Base-by-base conservation (phyloP, 441 rosid species). In the Erodium moschatum region DNA sequence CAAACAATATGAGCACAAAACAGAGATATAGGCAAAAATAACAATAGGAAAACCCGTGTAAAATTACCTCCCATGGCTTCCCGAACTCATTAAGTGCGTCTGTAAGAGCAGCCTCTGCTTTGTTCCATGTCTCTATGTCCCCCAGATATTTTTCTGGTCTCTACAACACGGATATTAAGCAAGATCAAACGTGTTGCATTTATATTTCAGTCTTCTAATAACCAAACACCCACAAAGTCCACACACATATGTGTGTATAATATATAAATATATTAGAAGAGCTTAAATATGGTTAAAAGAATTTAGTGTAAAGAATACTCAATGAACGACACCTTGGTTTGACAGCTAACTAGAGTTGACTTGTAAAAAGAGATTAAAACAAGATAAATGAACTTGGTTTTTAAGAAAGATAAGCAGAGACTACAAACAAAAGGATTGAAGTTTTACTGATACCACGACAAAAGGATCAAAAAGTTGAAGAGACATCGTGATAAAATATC, bases 81-180 rank as follows among this genome's bases (percentile, higher is more conserved):
- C 96, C 97, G 80, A 85, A 89, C 75, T 83, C 89, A 66, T 85
- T 72, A 74, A 95, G 73, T 8, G 98, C 99, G 74, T 83, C 87
- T 42, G 82, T 67, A 73, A 95, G 99, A 77, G 85, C 88, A 13
- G 78, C 85, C 80, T 95, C 99, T 66, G 99, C 99, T 84, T 76
- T 87, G 44, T 90, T 85, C 99, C 98, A 92, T 68, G 97, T 84
- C 67, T 50, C 88, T 78, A 84, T 13, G 67, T 84, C 85, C 64
- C 99, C 99, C 38, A 89, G 86, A 79, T 79, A 87, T 74, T 92
- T 92, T 76, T 96, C 97, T 66, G 98, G 99, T 84, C 97, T 90
- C 99, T 92, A 70, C 60, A 79, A 73, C 61, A 67, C 31, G 74
- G 75, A 69, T 61, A 67, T 76, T 69, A 46, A 19, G 12, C 68